Percentiles rank a stretch among this genome's conserved stretches.
Conservation (phyloP, 179 eudicot species). For the Beta macrorhiza region DNA sequence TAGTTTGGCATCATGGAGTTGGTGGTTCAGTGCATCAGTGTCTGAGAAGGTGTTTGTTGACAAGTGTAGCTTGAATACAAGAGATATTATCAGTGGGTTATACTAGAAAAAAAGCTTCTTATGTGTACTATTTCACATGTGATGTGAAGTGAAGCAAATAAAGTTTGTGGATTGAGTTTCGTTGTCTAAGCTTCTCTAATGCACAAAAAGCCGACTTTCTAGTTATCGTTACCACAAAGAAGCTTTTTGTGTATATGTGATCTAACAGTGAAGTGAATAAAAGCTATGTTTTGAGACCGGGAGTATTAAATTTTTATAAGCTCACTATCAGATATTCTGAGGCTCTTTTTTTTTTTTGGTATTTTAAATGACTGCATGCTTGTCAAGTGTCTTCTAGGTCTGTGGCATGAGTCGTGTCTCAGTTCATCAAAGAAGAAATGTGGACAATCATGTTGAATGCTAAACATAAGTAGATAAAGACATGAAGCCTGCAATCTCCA, state of each 20-base stretch:
- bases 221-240: neutral
- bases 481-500: neutral
- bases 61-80: neutral
- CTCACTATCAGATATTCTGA: neutral
- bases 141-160: neutral
- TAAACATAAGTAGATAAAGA: neutral
- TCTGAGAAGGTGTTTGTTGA: neutral
- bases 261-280: neutral
- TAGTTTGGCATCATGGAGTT: neutral
- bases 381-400: conserved; percentile 7
- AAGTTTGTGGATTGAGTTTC: neutral
- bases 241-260: conserved; percentile 1
- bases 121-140: neutral
- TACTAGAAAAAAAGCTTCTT: neutral
- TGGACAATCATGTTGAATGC: neutral
- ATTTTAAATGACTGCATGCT: neutral
- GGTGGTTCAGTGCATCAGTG: neutral
- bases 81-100: neutral
- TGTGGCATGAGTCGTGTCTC: neutral
- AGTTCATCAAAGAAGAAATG: neutral
- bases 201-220: neutral
- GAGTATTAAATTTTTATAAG: neutral
- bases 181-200: neutral
- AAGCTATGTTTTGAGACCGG: neutral
- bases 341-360: neutral